Percentiles rank a stretch among this genome's conserved stretches.
Evolutionary conservation across 139 green algal species (phyloP).

Genomic region (Picochlorum sp.): DNA sequence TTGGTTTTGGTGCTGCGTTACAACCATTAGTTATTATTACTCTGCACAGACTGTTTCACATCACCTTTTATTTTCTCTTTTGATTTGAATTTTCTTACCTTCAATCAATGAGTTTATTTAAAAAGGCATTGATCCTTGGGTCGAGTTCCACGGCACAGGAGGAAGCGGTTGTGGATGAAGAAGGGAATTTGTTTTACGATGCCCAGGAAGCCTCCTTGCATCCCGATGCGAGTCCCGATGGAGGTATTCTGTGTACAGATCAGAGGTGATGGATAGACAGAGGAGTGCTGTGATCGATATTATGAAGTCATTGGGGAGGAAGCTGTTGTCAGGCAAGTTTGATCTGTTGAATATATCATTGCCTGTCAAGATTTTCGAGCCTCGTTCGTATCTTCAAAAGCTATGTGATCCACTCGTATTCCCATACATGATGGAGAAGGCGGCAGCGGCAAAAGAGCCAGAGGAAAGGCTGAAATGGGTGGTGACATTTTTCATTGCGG

Average conservation of each 20-base stretch:
- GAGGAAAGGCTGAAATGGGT: slow-evolving; percentile 60
- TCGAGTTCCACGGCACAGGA: not conserved
- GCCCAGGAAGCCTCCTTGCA: slow-evolving; percentile 35
- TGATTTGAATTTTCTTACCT: not conserved
- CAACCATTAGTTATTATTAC: not conserved
- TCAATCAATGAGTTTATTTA: not conserved
- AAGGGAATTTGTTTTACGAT: slow-evolving; percentile 13
- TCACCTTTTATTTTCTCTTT: not conserved
- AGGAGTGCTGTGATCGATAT: slow-evolving; percentile 55
- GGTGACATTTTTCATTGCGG: slow-evolving; percentile 64
- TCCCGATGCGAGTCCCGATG: slow-evolving; percentile 50
- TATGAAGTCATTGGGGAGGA: slow-evolving; percentile 58
- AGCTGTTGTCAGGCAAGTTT: slow-evolving; percentile 56
- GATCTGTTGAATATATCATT: slow-evolving; percentile 76
- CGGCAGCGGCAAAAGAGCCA: slow-evolving; percentile 42
- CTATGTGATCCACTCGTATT: slow-evolving; percentile 70
- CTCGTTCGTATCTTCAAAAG: slow-evolving; percentile 77
- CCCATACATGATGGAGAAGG: slow-evolving; percentile 31
- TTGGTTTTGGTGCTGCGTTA: too few species aligned
- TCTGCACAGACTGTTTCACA: not conserved
- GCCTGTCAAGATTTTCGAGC: slow-evolving; percentile 71
- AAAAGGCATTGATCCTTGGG: not conserved
- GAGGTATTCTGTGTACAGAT: slow-evolving; percentile 54
- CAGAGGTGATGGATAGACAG: slow-evolving; percentile 53
- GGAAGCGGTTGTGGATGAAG: slow-evolving; percentile 3